Conservation (phyloP, 306 rosid species). For the Lotus japonicus region DNA sequence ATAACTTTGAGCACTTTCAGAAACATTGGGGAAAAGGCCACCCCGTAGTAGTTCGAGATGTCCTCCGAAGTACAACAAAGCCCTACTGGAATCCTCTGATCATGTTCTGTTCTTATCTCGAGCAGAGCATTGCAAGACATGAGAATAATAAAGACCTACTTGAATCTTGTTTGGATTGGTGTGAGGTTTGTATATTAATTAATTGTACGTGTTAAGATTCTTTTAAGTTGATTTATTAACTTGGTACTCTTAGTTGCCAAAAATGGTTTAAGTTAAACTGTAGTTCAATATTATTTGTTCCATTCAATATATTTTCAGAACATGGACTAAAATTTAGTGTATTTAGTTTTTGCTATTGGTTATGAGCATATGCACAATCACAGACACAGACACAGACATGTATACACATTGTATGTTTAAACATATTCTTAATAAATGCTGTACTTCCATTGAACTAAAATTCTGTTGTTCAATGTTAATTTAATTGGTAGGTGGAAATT, state of each 20-base stretch:
- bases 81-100: slow-evolving; percentile 83
- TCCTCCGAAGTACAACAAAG: slow-evolving; percentile 46
- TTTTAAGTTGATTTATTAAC: not conserved
- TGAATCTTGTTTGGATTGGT: slow-evolving; percentile 88
- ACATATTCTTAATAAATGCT: not conserved
- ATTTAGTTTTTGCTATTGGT: not conserved
- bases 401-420: not conserved
- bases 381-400: too few relatives aligned
- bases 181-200: slow-evolving; percentile 66
- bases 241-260: not conserved
- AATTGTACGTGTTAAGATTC: not conserved
- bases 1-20: slow-evolving; percentile 90
- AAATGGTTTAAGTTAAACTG: not conserved
- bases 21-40: slow-evolving; percentile 97
- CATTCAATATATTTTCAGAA: not conserved
- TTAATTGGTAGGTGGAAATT: slow-evolving; percentile 81
- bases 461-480: not conserved
- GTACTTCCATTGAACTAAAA: not conserved
- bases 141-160: slow-evolving; percentile 51
- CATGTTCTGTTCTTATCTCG: slow-evolving; percentile 89
- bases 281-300: not conserved
- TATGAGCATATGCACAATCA: not conserved
- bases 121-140: slow-evolving; percentile 65
- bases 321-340: not conserved
- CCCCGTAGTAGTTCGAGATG: slow-evolving; percentile 76